phyloP scores from a whole-genome alignment of 768 basidiomycete species.

The Kwoniella pini region DNA sequence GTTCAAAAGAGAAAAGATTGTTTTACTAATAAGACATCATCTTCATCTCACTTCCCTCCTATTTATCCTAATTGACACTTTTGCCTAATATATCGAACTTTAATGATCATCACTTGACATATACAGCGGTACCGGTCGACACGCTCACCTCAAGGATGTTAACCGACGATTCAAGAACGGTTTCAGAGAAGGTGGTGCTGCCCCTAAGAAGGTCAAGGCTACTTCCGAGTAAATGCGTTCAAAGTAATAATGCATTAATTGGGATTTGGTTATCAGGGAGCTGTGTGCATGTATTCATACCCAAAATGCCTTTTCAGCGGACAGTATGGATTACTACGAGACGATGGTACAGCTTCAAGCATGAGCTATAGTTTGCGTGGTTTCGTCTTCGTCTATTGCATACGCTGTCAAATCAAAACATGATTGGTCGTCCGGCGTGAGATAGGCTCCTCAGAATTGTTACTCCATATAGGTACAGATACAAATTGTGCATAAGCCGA shows the following conservation, averaged over 20 bases:
- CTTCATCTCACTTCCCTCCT: no score
- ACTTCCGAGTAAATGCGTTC: slow-evolving; percentile 40
- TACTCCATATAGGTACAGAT: no score
- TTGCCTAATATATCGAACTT: background rate
- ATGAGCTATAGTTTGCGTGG: no score
- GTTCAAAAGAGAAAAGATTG: no score
- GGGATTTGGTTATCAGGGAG: background rate
- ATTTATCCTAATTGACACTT: background rate
- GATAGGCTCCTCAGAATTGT: no score
- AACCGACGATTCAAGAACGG: slow-evolving; percentile 98
- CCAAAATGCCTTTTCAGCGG: background rate
- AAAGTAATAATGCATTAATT: background rate
- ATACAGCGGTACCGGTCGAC: slow-evolving; percentile 78
- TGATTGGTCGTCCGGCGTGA: no score
- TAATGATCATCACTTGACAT: background rate
- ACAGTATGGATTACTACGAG: background rate
- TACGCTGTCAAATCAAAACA: no score
- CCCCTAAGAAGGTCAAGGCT: slow-evolving; percentile 77
- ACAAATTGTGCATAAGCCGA: no score
- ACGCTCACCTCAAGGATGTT: slow-evolving; percentile 89
- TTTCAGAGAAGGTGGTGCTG: slow-evolving; percentile 89
- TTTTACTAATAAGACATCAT: no score
- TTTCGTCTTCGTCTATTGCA: no score
- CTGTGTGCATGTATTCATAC: slow-evolving; percentile 19
- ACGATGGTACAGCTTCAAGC: no score